Evolutionary conservation across 2,329 filamentous ascomycete genomes (phyloP), one percentile per base, ranked within the genome.

Genomic region (Tolypocladium paradoxum): DNA sequence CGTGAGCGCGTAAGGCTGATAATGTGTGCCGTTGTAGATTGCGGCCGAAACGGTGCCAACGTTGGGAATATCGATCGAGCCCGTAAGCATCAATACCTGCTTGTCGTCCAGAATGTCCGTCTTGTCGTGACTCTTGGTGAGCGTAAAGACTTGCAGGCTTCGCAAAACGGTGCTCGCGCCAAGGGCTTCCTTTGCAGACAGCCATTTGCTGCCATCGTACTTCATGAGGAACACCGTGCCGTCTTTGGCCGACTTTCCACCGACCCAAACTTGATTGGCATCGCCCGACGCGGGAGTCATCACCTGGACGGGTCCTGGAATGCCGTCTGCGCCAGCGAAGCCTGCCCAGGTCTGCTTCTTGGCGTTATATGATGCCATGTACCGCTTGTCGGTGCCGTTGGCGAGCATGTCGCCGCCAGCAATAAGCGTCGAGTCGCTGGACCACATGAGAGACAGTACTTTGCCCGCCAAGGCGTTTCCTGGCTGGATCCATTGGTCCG

Each of bases 1-100:
- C 2, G 91, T 88, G 43, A 99, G 78, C 40, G 90, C 79, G 67
- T 92, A 96, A 0, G 93, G 92, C 50, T 76, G 76, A 65, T 92
- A 83, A 3, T 75, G 73, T 12, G 84, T 89, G 61, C 93, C 93
- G 64, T 97, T 89, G 73, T 88, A 99, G 31, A 96, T 74, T 8
- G 85, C 92, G 9, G 89, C 90, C 16, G 92, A 95, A 6, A 87
- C 89, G 54, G 84, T 85, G 54, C 92, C 91, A 64, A 90, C 90
- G 49, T 74, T 73, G 0, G 86, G 82, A 20, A 97, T 76, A 58
- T 83, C 78, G 59, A 99, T 81, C 51, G 86, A 81, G 38, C 93
- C 93, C n/a, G 89, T 89, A 49, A 97, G 74, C 70, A 99, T 79
- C 36, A 99, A 79, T 4, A 83, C 78, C 65, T 93, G 83, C 56